Evolutionary conservation across 228 moss, liverwort and hornwort genomes (phyloP).

Genomic region (Sphagnum magellanicum): DNA sequence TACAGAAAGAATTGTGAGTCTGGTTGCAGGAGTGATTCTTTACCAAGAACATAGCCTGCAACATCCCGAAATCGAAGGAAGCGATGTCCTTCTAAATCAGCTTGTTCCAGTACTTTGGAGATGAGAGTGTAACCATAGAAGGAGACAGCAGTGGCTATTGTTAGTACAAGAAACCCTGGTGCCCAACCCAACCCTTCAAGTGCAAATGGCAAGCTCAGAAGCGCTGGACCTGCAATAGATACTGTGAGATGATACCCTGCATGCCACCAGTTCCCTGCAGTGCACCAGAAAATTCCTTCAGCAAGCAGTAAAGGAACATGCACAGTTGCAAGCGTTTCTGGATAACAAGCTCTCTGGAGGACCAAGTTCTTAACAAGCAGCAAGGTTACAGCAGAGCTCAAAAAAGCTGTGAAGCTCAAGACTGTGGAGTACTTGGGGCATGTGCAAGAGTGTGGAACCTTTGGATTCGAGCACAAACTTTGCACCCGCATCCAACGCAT

Average conservation of each 20-base stretch:
- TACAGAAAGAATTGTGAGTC: no score
- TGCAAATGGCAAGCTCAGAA: constrained; percentile 31
- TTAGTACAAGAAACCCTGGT: constrained; percentile 18
- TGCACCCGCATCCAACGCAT: constrained; percentile 11
- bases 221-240: constrained; percentile 22
- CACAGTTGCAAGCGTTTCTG: no score
- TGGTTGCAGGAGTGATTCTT: no score
- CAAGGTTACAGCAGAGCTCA: background rate
- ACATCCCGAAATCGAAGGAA: constrained; percentile 36
- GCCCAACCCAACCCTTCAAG: constrained; percentile 29
- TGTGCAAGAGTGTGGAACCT: background rate
- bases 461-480: constrained; percentile 43
- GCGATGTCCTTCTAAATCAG: constrained; percentile 33
- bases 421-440: background rate
- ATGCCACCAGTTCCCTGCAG: constrained; percentile 24
- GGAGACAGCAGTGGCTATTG: constrained; percentile 19
- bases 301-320: no score
- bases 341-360: background rate
- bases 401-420: background rate
- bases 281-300: background rate
- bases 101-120: constrained; percentile 28
- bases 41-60: constrained; percentile 8
- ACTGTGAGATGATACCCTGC: constrained; percentile 38
- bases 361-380: background rate
- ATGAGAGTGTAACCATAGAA: constrained; percentile 34